Evolutionary conservation across 2,329 filamentous ascomycete species (phyloP).

Genomic region (Ophiocordyceps camponoti-leonardi): DNA sequence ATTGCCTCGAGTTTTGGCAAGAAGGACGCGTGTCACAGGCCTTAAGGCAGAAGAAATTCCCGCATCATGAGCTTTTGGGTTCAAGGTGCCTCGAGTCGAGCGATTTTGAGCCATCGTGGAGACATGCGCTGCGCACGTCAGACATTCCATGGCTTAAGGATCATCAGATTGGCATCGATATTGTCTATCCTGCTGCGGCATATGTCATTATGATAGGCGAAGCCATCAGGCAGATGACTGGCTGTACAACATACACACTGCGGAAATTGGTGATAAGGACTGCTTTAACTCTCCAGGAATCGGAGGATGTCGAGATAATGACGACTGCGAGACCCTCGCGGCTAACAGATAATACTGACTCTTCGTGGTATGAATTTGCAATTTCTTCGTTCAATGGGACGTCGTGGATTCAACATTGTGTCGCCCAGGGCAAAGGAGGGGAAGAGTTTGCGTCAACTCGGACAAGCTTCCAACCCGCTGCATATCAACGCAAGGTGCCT

Average conservation of each 20-base stretch:
- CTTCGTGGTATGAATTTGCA: constrained; percentile 5
- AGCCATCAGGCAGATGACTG: constrained; percentile 11
- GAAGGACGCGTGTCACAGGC: constrained; percentile 9
- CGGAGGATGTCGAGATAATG: constrained; percentile 3
- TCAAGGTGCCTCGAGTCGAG: constrained; percentile 11
- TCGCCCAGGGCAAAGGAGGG: constrained; percentile 2
- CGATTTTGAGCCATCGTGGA: constrained; percentile 17
- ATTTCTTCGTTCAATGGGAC: constrained; percentile 4
- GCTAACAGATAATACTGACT: constrained; percentile 1
- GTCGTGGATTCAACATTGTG: constrained; percentile 3
- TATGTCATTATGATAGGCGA: constrained; percentile 26
- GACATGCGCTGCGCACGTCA: constrained; percentile 17
- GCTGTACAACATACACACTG: constrained; percentile 1
- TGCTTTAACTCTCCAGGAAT: constrained; percentile 2
- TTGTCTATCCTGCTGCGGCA: constrained; percentile 24
- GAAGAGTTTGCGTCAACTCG: not conserved
- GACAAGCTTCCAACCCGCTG: not conserved
- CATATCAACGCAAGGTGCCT: not conserved
- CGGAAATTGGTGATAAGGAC: constrained; percentile 3
- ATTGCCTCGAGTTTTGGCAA: constrained; percentile 5
- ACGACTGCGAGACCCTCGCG: constrained; percentile 2
- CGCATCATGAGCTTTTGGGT: constrained; percentile 14
- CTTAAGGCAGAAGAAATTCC: constrained; percentile 6
- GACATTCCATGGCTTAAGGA: constrained; percentile 26
- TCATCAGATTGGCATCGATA: constrained; percentile 20